These are phyloP conservation scores for Colletotrichum scovillei DNA, from an alignment of 2,329 filamentous ascomycete genomes.

Conservation along the genomic window DNA sequence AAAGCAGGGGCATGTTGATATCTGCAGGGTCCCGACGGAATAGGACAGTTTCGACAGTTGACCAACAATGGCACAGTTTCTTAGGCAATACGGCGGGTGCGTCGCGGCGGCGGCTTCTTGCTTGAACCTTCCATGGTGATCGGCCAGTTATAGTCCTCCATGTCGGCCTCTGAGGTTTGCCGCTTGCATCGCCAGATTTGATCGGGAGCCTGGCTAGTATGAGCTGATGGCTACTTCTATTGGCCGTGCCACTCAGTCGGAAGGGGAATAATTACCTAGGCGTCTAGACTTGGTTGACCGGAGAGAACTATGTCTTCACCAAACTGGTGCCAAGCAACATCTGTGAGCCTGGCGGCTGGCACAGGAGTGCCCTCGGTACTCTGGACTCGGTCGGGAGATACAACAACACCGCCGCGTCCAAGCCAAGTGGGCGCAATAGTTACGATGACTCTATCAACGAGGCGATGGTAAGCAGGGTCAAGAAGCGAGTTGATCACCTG, in stretches of 20 bases:
- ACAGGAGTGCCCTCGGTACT: constrained; percentile 62
- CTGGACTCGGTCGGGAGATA: constrained; percentile 73
- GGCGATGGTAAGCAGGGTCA: constrained; percentile 65
- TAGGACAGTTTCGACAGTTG: constrained; percentile 7
- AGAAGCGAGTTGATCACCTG: constrained; percentile 85
- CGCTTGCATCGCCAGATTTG: background rate
- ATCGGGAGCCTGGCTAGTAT: background rate
- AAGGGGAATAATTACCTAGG: constrained; percentile 9
- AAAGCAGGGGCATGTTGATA: constrained; percentile 1
- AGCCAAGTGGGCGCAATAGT: constrained; percentile 93
- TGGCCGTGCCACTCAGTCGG: background rate
- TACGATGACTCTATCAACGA: constrained; percentile 83
- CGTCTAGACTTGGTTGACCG: constrained; percentile 63
- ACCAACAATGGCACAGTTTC: constrained; percentile 21
- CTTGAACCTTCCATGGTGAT: constrained; percentile 7
- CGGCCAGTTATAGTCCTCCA: background rate
- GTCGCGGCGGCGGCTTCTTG: constrained; percentile 7
- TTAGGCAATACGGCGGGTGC: background rate
- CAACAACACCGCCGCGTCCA: constrained; percentile 83
- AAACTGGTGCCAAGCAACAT: constrained; percentile 80
- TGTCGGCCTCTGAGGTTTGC: background rate
- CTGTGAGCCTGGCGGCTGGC: constrained; percentile 72
- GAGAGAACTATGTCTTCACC: constrained; percentile 88
- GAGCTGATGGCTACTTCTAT: background rate
- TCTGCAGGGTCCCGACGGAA: constrained; percentile 12